Evolutionary conservation across 129 eudicot species (phyloP), one percentile per base, ranked within the genome.

Genomic region (Flaveria robusta): DNA sequence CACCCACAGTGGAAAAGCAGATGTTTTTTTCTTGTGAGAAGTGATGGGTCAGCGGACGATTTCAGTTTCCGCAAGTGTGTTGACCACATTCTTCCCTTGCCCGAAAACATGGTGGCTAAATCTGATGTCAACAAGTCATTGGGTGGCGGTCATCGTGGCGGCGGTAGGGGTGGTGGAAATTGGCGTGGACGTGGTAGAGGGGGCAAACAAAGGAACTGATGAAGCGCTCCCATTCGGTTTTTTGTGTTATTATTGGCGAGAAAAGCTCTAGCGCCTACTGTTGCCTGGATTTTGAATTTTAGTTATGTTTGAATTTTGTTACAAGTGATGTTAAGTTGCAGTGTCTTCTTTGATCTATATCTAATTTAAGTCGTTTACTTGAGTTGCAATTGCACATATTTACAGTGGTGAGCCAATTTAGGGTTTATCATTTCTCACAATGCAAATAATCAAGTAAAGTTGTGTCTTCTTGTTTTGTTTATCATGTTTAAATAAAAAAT

Each of bases 51-150:
- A 50, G 79, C 81, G 42, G 98, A 94, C 27, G 98, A 94, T 74
- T 94, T 94, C 87, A 94, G 98, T 85, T 94, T 94, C 88, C 83
- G 98, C 47, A 94, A 94, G 85, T 94, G 98, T 81, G 98, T 94
- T 72, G 88, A 94, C 69, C 96, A 89, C 79, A 93, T 93, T n/a
- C 87, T 84, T 16, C 96, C 97, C 37, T 78, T 93, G 86, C 98
- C 98, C 3, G 97, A 91, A 78, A 89, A 91, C 88, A 93, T 93
- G 98, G 84, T 83, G 60, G 54, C 79, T 16, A 93, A 91, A 63
- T 41, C 84, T 63, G 91, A 88, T 72, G 96, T 87, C 18, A 91
- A 88, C 76, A 93, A 90, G 85, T 88, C 87, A 5, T 71, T 90
- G 79, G 89, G 91, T 46, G 89, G 92, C 45, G 81, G 86, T 1